phyloP scores from a whole-genome alignment of 495 filamentous ascomycete genomes.

The Aspergillus panamensis region DNA sequence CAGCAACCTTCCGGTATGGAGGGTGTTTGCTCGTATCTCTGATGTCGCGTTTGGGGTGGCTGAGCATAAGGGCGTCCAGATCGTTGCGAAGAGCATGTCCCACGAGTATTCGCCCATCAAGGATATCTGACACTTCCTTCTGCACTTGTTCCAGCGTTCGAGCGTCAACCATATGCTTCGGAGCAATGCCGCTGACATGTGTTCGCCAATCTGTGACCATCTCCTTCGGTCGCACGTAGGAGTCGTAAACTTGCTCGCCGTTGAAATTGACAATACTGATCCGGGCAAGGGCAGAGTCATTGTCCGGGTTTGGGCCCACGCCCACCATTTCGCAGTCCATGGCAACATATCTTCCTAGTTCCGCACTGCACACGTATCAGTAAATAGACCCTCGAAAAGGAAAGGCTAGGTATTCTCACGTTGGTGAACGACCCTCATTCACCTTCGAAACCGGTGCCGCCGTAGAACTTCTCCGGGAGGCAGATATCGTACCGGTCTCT shows the following conservation, averaged over 20 bases:
- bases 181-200: conserved; percentile 71
- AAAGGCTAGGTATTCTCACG: conserved; percentile 28
- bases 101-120: conserved; percentile 71
- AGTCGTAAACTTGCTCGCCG: conserved; percentile 85
- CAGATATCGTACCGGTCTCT: conserved; percentile 17
- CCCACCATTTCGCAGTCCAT: conserved; percentile 99
- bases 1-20: conserved; percentile 67
- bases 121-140: conserved; percentile 62
- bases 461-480: conserved; percentile 28
- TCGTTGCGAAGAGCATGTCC: conserved; percentile 92
- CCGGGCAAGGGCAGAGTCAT: conserved; percentile 71
- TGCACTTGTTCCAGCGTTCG: conserved; percentile 73
- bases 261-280: conserved; percentile 91
- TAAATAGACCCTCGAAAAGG: neutral
- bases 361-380: conserved; percentile 33
- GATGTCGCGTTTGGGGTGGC: conserved; percentile 71
- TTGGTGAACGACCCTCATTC: conserved; percentile 51
- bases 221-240: conserved; percentile 75
- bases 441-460: conserved; percentile 28
- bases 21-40: conserved; percentile 80
- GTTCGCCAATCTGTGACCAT: conserved; percentile 87
- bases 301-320: conserved; percentile 63
- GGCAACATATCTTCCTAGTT: conserved; percentile 81
- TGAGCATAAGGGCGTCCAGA: conserved; percentile 67
- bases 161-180: conserved; percentile 64